Evolutionary conservation across 768 basidiomycete genomes (phyloP).

Genomic region (Asterophora parasitica): DNA sequence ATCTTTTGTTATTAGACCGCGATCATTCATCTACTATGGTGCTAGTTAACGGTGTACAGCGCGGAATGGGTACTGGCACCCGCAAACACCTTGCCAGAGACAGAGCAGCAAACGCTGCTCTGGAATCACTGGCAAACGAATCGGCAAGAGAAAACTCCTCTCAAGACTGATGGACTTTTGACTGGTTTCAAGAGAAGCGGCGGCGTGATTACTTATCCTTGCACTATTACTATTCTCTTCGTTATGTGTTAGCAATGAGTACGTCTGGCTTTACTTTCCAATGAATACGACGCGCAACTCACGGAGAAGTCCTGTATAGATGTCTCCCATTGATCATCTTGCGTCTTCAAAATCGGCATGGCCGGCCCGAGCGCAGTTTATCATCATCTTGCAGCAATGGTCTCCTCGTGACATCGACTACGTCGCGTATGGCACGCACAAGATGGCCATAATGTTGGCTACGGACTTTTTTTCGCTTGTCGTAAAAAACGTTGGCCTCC

Average conservation of each 20-base stretch:
- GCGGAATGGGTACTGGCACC: constrained; percentile 44
- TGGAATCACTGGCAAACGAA: constrained; percentile 30
- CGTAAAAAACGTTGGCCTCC: neutral
- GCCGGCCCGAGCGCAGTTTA: constrained; percentile 13
- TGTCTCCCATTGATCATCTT: constrained; percentile 7
- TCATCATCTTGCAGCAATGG: constrained; percentile 5
- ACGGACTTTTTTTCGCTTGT: constrained; percentile 10
- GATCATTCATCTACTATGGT: constrained; percentile 5
- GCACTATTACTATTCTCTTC: neutral
- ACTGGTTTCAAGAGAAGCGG: constrained; percentile 1
- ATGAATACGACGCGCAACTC: constrained; percentile 9
- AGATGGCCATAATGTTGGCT: neutral
- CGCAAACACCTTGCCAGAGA: constrained; percentile 49
- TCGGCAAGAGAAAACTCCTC: neutral
- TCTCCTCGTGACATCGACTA: constrained; percentile 11
- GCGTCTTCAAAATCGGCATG: constrained; percentile 5
- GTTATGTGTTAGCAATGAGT: neutral
- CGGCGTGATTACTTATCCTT: constrained; percentile 2
- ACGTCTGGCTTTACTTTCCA: neutral
- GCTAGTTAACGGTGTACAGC: constrained; percentile 46
- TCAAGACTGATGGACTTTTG: neutral
- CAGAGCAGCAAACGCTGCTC: constrained; percentile 42
- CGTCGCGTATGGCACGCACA: constrained; percentile 4
- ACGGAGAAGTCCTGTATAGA: constrained; percentile 10
- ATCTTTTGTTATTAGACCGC: constrained; percentile 6